Conservation (phyloP, 2,329 filamentous ascomycete species). For the Trichocomaceae sp. region DNA sequence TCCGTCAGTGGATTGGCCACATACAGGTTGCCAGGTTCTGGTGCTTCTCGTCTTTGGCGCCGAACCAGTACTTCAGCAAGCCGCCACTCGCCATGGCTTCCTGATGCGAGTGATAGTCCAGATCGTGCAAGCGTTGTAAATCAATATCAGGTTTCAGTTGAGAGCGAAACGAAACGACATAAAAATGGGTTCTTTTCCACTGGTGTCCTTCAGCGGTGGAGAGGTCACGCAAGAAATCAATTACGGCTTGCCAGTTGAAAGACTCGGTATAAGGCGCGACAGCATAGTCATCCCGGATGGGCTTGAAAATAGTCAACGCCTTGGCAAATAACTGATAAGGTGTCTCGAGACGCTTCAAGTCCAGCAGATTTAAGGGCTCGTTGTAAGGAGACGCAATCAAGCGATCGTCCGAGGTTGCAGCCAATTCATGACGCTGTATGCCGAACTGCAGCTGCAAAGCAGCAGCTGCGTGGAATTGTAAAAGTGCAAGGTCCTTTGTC, state of each 20-base stretch:
- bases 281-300: slow-evolving; percentile 64
- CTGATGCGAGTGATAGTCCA: slow-evolving; percentile 72
- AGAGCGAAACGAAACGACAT: slow-evolving; percentile 78
- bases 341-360: slow-evolving; percentile 59
- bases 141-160: slow-evolving; percentile 62
- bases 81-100: slow-evolving; percentile 76
- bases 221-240: slow-evolving; percentile 49
- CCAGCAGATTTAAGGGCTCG: slow-evolving; percentile 62
- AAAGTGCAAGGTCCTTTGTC: slow-evolving; percentile 27
- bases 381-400: slow-evolving; percentile 72
- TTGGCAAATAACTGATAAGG: slow-evolving; percentile 65
- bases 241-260: slow-evolving; percentile 72
- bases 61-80: slow-evolving; percentile 92
- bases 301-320: slow-evolving; percentile 59
- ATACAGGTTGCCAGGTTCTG: slow-evolving; percentile 76
- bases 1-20: slow-evolving; percentile 21
- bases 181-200: slow-evolving; percentile 64
- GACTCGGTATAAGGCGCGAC: slow-evolving; percentile 64
- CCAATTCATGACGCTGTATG: slow-evolving; percentile 12
- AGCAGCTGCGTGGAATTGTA: slow-evolving; percentile 31
- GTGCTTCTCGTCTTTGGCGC: slow-evolving; percentile 60
- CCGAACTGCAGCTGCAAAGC: slow-evolving; percentile 25
- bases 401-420: slow-evolving; percentile 23
- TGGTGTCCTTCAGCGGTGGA: slow-evolving; percentile 39
- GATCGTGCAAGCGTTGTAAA: slow-evolving; percentile 58